Evolutionary conservation across 1,139 yeast genomes (phyloP), one percentile per base, ranked within the genome.

Genomic region (Waltiozyma sp.): DNA sequence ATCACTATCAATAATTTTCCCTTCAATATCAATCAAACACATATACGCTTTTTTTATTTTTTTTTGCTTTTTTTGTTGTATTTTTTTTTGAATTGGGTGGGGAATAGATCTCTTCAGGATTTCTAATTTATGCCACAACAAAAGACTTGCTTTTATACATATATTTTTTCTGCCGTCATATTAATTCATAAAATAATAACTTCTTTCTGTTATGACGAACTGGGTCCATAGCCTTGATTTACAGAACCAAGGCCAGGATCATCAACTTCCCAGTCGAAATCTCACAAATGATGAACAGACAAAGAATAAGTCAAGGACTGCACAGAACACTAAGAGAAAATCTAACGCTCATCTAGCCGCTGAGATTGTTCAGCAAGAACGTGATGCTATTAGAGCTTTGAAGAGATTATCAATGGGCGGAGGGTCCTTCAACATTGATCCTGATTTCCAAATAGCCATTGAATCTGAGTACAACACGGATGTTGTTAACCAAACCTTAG

Each of bases 361-460:
- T 3, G 68, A 69, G 38, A 68, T 70, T 11, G 73, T 71, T 16
- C 73, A 71, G 41, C 74, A 70, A 47, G 77, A 72, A 50, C 60
- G 71, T 57, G 65, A 65, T 46, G 68, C 69, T 24, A 63, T 72
- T 40, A 67, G 71, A 46, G 67, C 72, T 1, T 56, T 72, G 42
- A 71, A 71, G 47, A 62, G 77, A 34, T 59, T 72, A 3, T 68
- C 73, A 2, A 63, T 71, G 41, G 74, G 74, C 37, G 34, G 34
- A 4, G 54, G 61, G 6, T 60, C 68, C 7, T 52, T 69, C 4
- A 47, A 52, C 2, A 49, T 64, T 38, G 76, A 71, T 48, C 76
- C 76, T 1, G 76, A 71, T 48, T 50, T 45, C 43, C 56, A 55
- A 11, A 50, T 50, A 16, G 59, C 54, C 28, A 49, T 52, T 19